A percentile compares a stretch with the other conserved stretches of the same genome.
phyloP scores from a whole-genome alignment of 257 asterid species.

The Gardenia jasminoides region DNA sequence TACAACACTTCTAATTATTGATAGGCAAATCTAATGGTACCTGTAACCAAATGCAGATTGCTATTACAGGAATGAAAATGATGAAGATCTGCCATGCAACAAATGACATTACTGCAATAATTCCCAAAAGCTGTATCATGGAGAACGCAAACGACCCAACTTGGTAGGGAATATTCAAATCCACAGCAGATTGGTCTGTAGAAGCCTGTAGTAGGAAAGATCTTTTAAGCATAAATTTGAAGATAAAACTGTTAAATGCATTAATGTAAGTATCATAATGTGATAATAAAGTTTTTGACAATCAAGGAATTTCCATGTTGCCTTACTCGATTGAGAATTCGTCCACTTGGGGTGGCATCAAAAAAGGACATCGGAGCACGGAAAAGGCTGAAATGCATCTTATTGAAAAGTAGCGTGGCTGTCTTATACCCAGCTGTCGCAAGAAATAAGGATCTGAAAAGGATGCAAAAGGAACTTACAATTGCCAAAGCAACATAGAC shows the following conservation, averaged over 20 bases:
- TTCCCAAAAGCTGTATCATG: constrained; percentile 66
- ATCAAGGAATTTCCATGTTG: neutral
- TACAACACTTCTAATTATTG: neutral
- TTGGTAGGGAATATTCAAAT: constrained; percentile 52
- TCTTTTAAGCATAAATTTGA: neutral
- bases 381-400: constrained; percentile 66
- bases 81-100: constrained; percentile 88
- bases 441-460: constrained; percentile 52
- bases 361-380: constrained; percentile 98
- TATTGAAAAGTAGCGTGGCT: constrained; percentile 66
- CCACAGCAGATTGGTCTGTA: constrained; percentile 82
- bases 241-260: neutral
- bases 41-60: constrained; percentile 75
- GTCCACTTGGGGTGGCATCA: constrained; percentile 96
- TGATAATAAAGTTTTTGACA: neutral
- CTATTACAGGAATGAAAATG: constrained; percentile 64
- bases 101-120: constrained; percentile 78
- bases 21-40: constrained; percentile 29
- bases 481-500: constrained; percentile 67
- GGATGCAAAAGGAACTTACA: constrained; percentile 67
- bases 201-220: constrained; percentile 58
- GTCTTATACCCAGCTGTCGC: constrained; percentile 66
- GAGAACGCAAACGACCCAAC: constrained; percentile 61
- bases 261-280: neutral
- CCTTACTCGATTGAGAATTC: constrained; percentile 79